Base-by-base conservation (phyloP, 2,329 filamentous ascomycete genomes). In the Raffaelea deltoideospora region DNA sequence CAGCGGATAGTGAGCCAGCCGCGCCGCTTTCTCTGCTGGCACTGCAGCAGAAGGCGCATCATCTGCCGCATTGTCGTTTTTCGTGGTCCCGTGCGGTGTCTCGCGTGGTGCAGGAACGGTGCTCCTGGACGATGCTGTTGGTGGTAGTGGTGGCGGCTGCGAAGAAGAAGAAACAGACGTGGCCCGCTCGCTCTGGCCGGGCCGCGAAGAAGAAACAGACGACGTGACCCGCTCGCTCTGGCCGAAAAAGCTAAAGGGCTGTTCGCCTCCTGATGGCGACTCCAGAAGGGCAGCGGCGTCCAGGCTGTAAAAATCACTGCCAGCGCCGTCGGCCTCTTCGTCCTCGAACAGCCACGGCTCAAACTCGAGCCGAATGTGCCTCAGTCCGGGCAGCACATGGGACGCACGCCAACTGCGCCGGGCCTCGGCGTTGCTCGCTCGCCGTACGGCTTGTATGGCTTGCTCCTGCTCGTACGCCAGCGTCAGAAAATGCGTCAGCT, bases 331-430 rank as follows among this genome's bases (percentile, higher is more conserved):
- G 5, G 52, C 51, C 14, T 53, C 50, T 15, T 53, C 49, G 18
- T 45, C 40, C 10, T 60, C 56, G 10, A 52, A 50, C 2, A 55
- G 53, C 33, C 65, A 63, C 0, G 57, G 50, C 20, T 65, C 61
- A 41, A 77, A 65, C 47, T 77, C 72, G 6, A 78, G 53, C 3
- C 61, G 53, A 14, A 78, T 48, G 39, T 64, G 60, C 37, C 64
- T 58, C n/a, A 78, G 53, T 10, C 72, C 73, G 3, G 49, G 47
- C 6, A 76, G 50, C 4, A 66, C 47, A 2, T 7, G 11, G 6
- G 28, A 15, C 7, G n/a, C 13, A 6, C 28, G 28, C 15, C 28
- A 8, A 18, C 7, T 10, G 6, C 5, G 4, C 5, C 7, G 13
- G 10, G 13, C 15, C 7, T 8, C 11, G 15, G n/a, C 15, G 6